Evolutionary conservation across 2,329 filamentous ascomycete species (phyloP), one percentile per base, ranked within the genome.

Genomic region (Byssoonygena ceratinophila): DNA sequence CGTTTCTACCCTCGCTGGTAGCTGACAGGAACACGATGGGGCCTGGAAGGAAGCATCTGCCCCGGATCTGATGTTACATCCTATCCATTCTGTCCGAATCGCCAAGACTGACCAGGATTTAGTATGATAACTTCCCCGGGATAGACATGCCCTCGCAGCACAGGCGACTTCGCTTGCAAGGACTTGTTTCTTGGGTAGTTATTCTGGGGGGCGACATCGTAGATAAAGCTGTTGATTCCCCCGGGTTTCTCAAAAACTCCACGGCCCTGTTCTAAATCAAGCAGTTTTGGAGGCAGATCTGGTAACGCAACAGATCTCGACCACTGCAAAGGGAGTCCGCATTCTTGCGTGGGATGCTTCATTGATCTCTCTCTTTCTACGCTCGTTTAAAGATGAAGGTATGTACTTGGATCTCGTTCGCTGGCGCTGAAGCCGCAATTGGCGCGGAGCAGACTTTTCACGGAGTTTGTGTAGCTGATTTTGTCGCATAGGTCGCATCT

Each of bases 331-430:
- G 37, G 37, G 37, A 43, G 40, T 37, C 20, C 18, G 34, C 40
- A n/a, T 36, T 20, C 20, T 51, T 22, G 40, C 20, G 41, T 52
- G 32, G 36, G 36, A 46, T 52, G 36, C 34, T 41, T 36, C 23
- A 41, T 47, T 52, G 50, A 46, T 41, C 22, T 20, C 11, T 6
- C 46, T 47, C 43, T 32, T 6, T 41, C 25, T 23, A 36, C 41
- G 47, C 41, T 47, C 43, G 50, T 47, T 46, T 34, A 27, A 46
- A 52, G 23, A 55, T 55, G 53, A 55, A 55, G 53, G 53, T 55
- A 45, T 31, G 53, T 55, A 45, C 23, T 31, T 41, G n/a, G 3
- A 14, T n/a, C 16, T 25, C n/a, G 22, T n/a, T 1, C n/a, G 9
- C 8, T 16, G 7, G 22, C 3, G 7, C 29, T 27, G 18, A 11